These are phyloP conservation scores for Taphrina flavorubra DNA, from an alignment of 1,139 yeast genomes.

Conservation along the genomic window DNA sequence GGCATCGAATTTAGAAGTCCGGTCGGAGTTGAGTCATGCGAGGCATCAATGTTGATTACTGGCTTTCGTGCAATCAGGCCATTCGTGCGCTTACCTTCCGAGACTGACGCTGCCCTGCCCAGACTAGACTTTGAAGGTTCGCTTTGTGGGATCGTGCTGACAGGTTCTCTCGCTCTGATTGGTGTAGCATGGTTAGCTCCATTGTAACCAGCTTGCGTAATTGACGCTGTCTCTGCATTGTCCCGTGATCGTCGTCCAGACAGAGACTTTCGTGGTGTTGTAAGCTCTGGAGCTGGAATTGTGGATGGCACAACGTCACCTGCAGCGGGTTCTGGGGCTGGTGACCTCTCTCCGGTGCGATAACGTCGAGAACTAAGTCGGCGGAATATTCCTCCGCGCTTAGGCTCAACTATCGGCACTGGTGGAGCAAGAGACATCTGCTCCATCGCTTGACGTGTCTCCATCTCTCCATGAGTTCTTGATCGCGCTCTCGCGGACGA, in stretches of 20 bases:
- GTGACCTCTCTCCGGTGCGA: slow-evolving; percentile 11
- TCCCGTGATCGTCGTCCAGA: slow-evolving; percentile 23
- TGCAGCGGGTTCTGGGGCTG: neutral
- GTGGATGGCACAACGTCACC: neutral
- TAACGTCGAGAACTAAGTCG: slow-evolving; percentile 31
- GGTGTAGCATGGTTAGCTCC: slow-evolving; percentile 4
- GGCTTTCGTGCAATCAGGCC: slow-evolving; percentile 15
- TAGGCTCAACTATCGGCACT: slow-evolving; percentile 28
- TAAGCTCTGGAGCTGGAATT: slow-evolving; percentile 19
- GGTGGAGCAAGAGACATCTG: slow-evolving; percentile 33
- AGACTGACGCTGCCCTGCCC: slow-evolving; percentile 28
- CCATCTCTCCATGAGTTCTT: slow-evolving; percentile 42
- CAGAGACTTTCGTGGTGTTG: slow-evolving; percentile 30
- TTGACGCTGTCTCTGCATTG: neutral
- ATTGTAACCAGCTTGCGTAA: neutral
- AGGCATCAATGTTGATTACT: neutral
- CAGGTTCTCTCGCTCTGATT: neutral
- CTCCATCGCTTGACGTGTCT: slow-evolving; percentile 27
- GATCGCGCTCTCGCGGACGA: slow-evolving; percentile 40
- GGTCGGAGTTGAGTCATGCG: neutral
- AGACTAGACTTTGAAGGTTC: slow-evolving; percentile 12
- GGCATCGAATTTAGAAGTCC: neutral
- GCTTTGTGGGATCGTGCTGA: neutral
- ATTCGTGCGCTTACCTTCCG: slow-evolving; percentile 10
- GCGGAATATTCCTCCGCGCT: slow-evolving; percentile 36